Evolutionary conservation across 345 rosid species (phyloP).

Genomic region (Streptanthus diversifolius): DNA sequence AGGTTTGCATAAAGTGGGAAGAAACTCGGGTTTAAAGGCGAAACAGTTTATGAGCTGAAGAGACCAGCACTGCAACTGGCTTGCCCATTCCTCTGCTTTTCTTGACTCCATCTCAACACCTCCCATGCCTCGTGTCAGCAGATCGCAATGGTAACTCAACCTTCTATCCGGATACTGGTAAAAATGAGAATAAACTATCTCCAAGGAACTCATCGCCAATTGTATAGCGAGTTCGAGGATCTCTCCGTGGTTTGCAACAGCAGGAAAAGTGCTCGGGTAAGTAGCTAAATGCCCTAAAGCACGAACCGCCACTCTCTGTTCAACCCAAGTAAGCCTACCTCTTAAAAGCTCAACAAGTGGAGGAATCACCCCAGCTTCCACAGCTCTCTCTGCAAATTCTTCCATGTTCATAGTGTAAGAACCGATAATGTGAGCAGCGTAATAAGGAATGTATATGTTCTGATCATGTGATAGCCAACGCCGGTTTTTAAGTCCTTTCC

Average conservation of each 20-base stretch:
- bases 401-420: slow-evolving; percentile 99
- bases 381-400: slow-evolving; percentile 84
- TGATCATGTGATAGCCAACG: slow-evolving; percentile 98
- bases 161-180: slow-evolving; percentile 81
- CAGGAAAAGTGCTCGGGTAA: slow-evolving; percentile 71
- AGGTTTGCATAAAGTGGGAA: slow-evolving; percentile 79
- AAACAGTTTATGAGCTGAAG: slow-evolving; percentile 99
- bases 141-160: slow-evolving; percentile 87
- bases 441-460: slow-evolving; percentile 94
- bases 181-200: slow-evolving; percentile 94
- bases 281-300: slow-evolving; percentile 98
- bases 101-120: slow-evolving; percentile 99
- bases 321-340: slow-evolving; percentile 98
- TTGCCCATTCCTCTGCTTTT: slow-evolving; percentile 99
- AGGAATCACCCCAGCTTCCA: slow-evolving; percentile 81
- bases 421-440: slow-evolving; percentile 97
- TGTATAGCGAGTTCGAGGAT: slow-evolving; percentile 90
- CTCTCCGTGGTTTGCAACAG: slow-evolving; percentile 78
- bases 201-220: slow-evolving; percentile 86
- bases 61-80: slow-evolving; percentile 98
- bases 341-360: slow-evolving; percentile 89
- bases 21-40: slow-evolving; percentile 98
- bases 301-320: slow-evolving; percentile 94
- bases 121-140: slow-evolving; percentile 99
- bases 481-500: slow-evolving; percentile 93